phyloP scores from a whole-genome alignment of 1,284 basidiomycete species.

The Tilletia setariae region DNA sequence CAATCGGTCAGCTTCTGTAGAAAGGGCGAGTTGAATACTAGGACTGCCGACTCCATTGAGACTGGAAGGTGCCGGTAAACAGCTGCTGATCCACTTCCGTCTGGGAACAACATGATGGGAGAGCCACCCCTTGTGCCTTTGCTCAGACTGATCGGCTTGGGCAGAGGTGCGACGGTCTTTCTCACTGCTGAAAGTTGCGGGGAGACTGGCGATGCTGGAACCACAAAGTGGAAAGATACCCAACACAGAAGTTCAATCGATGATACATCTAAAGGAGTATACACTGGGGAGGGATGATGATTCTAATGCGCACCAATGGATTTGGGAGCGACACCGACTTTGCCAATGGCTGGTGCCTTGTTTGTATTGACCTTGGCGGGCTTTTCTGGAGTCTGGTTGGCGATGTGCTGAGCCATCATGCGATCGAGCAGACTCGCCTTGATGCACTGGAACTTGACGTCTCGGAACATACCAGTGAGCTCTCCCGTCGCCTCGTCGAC shows the following conservation, averaged over 20 bases:
- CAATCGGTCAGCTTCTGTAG: neutral
- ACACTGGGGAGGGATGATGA: neutral
- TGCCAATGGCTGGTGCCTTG: neutral
- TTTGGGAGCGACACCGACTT: neutral
- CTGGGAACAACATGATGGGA: neutral
- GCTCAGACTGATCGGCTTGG: neutral
- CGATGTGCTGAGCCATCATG: slow-evolving; percentile 18
- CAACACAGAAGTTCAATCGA: too few species aligned
- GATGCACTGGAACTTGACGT: slow-evolving; percentile 32
- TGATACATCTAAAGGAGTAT: neutral
- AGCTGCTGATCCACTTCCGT: neutral
- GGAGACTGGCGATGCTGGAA: too few species aligned
- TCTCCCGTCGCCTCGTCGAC: slow-evolving; percentile 19
- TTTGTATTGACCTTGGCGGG: neutral
- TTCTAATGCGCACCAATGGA: neutral
- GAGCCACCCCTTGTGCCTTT: neutral
- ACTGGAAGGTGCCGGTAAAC: neutral
- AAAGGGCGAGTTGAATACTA: slow-evolving; percentile 5
- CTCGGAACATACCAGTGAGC: slow-evolving; percentile 30
- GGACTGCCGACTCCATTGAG: neutral
- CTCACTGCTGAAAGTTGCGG: too few species aligned
- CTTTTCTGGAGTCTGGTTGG: too few species aligned
- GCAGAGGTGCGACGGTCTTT: neutral
- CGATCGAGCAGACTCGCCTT: slow-evolving; percentile 27
- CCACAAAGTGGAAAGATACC: too few species aligned